Evolutionary conservation across 2,329 filamentous ascomycete species (phyloP), one percentile per base, ranked within the genome.

Genomic region (Penicillium verrucosum): DNA sequence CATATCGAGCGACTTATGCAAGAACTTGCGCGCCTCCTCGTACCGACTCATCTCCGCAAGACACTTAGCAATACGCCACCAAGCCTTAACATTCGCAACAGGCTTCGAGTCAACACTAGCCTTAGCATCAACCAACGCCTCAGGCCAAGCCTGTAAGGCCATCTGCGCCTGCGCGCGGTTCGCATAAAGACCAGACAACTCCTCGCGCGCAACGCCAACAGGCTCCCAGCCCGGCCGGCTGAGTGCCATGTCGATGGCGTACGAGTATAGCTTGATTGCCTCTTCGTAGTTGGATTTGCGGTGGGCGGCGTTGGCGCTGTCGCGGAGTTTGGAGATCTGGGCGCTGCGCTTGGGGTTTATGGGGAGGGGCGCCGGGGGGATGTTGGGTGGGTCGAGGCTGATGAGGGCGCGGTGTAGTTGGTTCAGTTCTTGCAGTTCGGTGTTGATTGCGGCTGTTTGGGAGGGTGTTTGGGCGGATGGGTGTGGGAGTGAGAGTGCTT

Each of bases 161-260:
- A 97, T 96, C 75, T 93, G 83, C 59, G 91, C 90, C 82, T 97
- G 92, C 54, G 92, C 91, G 54, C 94, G 83, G 76, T 97, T 97
- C 50, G 89, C 86, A 75, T 91, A 90, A 65, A 97, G 78, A 16
- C 84, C 84, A 11, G 88, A 82, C 9, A 93, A 79, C 76, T 99
- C 94, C 73, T 97, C 94, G 60, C 91, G 80, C 53, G 94, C 89
- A 25, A 97, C 80, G 12, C 87, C 87, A 14, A 85, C 82, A 0
- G 92, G 92, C 77, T 99, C 94, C 94, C 94, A 99, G 14, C 84
- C 77, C 0, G 94, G 93, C 4, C 94, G 82, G 9, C 81, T 81
- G 38, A 91, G 78, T 3, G 92, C 93, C 92, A 97, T 96, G 63
- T 94, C 86, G 54, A 97, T 83, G 1, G 90, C 92, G n/a, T 93